phyloP scores from a whole-genome alignment of 23 red algal species.

The Gracilaria domingensis region DNA sequence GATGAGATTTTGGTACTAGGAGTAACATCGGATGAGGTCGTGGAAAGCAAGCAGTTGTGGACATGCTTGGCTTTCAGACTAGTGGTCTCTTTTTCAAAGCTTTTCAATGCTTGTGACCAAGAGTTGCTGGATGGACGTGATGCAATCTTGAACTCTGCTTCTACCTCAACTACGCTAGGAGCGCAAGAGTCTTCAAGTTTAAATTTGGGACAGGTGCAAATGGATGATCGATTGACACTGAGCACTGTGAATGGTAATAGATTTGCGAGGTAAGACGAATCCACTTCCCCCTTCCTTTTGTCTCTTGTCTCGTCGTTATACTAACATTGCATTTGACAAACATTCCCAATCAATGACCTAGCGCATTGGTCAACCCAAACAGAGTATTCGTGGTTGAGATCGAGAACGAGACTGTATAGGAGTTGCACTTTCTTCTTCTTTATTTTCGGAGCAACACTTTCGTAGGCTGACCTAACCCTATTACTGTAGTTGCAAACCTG shows the following conservation, averaged over 20 bases:
- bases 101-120: conserved; percentile 5
- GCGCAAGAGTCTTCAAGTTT: not conserved
- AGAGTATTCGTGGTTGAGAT: conserved; percentile 23
- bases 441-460: no score
- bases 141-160: not conserved
- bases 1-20: conserved; percentile 2
- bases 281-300: not conserved
- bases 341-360: not conserved
- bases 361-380: conserved; percentile 27
- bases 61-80: not conserved
- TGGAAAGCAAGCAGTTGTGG: not conserved
- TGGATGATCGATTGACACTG: not conserved
- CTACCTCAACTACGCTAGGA: not conserved
- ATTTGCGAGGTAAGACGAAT: conserved; percentile 43
- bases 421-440: no score
- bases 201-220: not conserved
- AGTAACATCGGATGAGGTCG: not conserved
- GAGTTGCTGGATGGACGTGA: not conserved
- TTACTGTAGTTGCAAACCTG: no score
- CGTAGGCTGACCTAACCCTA: no score
- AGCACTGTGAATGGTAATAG: not conserved
- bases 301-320: not conserved
- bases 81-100: not conserved
- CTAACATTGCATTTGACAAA: not conserved
- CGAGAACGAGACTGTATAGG: not conserved